Evolutionary conservation across 495 filamentous ascomycete species (phyloP).

Genomic region (Penicillium turbatum): DNA sequence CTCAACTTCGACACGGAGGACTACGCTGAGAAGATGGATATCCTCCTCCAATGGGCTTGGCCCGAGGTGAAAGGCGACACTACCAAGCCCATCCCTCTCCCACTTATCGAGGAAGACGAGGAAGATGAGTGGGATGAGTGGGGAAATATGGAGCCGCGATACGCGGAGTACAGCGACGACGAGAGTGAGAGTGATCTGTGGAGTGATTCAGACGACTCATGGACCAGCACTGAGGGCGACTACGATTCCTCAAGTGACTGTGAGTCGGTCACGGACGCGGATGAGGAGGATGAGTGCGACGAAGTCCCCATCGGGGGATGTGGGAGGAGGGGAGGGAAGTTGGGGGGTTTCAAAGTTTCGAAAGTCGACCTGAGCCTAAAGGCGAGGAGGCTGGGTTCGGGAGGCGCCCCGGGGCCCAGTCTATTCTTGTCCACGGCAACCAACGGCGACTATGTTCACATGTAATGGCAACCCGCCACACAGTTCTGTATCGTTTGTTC

Average conservation of each 20-base stretch:
- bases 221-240: background rate
- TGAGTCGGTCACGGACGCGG: background rate
- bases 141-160: background rate
- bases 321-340: background rate
- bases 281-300: background rate
- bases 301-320: background rate
- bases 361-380: conserved; percentile 1
- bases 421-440: background rate
- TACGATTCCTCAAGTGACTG: background rate
- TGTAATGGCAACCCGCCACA: conserved; percentile 2
- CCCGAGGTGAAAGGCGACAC: background rate
- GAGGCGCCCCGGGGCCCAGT: background rate
- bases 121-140: conserved; percentile 1
- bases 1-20: conserved; percentile 2
- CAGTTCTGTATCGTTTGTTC: background rate
- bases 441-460: background rate
- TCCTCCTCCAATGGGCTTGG: conserved; percentile 7
- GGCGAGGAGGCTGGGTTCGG: background rate
- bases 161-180: background rate
- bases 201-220: background rate
- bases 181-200: background rate
- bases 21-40: conserved; percentile 1
- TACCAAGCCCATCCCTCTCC: conserved; percentile 3
- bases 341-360: background rate
- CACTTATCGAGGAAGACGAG: conserved; percentile 6